These are phyloP conservation scores for Umbellularia californica DNA, from an alignment of 164 flowering plant genomes.

Conservation along the genomic window DNA sequence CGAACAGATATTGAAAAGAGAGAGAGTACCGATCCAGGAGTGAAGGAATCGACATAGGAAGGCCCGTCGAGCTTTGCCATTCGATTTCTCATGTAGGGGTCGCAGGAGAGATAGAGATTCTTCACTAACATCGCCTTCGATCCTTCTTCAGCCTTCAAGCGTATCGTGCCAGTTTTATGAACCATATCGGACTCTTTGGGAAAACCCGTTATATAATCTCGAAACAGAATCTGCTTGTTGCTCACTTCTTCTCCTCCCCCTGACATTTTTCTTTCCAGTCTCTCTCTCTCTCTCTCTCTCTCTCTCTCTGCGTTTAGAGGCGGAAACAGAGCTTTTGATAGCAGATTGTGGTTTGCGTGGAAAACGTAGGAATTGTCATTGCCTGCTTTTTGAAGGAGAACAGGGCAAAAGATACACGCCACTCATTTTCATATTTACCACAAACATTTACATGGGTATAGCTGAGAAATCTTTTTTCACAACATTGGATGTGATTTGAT, in stretches of 20 bases:
- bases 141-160: slow-evolving; percentile 20
- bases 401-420: too few species aligned
- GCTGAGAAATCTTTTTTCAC: too few species aligned
- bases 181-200: slow-evolving; percentile 34
- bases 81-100: slow-evolving; percentile 20
- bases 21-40: slow-evolving; percentile 16
- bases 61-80: slow-evolving; percentile 7
- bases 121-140: slow-evolving; percentile 19
- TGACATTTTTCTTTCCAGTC: not conserved
- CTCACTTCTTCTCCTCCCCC: slow-evolving; percentile 11
- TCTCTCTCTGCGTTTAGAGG: too few species aligned
- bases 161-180: not conserved
- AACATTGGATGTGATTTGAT: too few species aligned
- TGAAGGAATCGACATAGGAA: slow-evolving; percentile 9
- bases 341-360: too few species aligned
- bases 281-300: too few species aligned
- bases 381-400: too few species aligned
- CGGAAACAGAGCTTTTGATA: too few species aligned
- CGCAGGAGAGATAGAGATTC: slow-evolving; percentile 32
- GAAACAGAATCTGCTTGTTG: slow-evolving; percentile 30
- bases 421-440: too few species aligned
- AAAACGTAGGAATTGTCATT: not conserved
- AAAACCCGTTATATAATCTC: slow-evolving; percentile 22
- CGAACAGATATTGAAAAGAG: not conserved
- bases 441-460: too few species aligned